A percentile compares a stretch with the other conserved stretches of the same genome.
Evolutionary conservation across 169 alveolate species (phyloP).

Genomic region (Plasmodium gallinaceum): DNA sequence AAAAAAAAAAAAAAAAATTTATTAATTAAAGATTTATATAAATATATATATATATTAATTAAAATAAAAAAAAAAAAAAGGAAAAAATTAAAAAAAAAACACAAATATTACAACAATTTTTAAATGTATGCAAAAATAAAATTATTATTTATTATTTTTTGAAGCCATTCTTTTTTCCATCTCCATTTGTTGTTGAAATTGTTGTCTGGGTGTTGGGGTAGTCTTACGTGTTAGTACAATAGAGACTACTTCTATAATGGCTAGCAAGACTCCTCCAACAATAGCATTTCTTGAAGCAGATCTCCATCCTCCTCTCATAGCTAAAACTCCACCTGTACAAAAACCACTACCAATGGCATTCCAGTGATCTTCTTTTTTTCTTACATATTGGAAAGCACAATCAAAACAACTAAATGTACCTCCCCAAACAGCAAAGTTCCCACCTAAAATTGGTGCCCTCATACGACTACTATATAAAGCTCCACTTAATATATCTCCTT

Average conservation of each 20-base stretch:
- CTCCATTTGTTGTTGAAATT: constrained; percentile 88
- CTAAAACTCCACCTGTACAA: constrained; percentile 95
- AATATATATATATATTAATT: constrained; percentile 28
- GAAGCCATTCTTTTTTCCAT: constrained; percentile 80
- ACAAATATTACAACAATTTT: constrained; percentile 27
- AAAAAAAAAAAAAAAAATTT: too few relatives aligned
- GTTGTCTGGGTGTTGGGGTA: constrained; percentile 91
- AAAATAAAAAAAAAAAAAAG: constrained; percentile 11
- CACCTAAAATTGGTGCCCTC: constrained; percentile 96
- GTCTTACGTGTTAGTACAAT: constrained; percentile 86
- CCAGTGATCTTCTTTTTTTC: constrained; percentile 96
- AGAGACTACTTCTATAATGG: constrained; percentile 92
- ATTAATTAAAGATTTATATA: not conserved
- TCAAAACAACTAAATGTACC: constrained; percentile 95
- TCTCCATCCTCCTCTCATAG: constrained; percentile 91
- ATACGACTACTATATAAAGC: constrained; percentile 94
- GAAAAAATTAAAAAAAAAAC: constrained; percentile 2
- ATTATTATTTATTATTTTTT: constrained; percentile 43
- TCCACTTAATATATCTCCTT: constrained; percentile 90
- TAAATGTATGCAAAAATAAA: constrained; percentile 3
- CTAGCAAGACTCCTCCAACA: constrained; percentile 92
- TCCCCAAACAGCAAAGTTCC: constrained; percentile 97
- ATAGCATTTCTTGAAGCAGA: constrained; percentile 92
- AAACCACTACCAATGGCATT: constrained; percentile 95
- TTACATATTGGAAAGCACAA: constrained; percentile 92